Conservation (phyloP, 1,284 basidiomycete genomes). For the Ceratobasidium sp. region DNA sequence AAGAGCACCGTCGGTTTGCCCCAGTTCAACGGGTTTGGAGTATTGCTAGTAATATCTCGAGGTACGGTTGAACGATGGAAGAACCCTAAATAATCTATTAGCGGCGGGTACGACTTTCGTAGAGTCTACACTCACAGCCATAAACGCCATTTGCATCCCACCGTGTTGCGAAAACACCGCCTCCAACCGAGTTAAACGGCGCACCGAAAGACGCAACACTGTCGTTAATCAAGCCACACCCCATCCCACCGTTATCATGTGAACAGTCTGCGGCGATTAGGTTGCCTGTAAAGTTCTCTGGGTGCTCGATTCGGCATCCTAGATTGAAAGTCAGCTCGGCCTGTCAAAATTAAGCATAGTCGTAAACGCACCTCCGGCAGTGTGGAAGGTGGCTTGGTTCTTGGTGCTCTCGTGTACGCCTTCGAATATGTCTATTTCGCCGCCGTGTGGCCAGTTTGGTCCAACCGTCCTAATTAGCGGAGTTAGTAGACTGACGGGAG, state of each 20-base stretch:
- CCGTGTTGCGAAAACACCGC: constrained; percentile 83
- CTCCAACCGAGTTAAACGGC: constrained; percentile 75
- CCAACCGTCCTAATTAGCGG: constrained; percentile 59
- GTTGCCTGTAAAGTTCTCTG: constrained; percentile 44
- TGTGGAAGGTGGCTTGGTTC: constrained; percentile 48
- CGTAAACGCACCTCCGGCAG: constrained; percentile 53
- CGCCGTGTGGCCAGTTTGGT: constrained; percentile 47
- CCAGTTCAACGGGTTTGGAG: constrained; percentile 71
- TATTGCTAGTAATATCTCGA: constrained; percentile 68
- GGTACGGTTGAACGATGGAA: constrained; percentile 81
- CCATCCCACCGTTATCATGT: constrained; percentile 52
- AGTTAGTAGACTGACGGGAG: constrained; percentile 56
- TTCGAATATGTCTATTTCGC: constrained; percentile 49
- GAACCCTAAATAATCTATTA: constrained; percentile 64
- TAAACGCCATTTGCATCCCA: constrained; percentile 81
- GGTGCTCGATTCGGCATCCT: constrained; percentile 39
- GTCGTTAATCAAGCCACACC: constrained; percentile 79
- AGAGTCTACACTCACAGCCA: constrained; percentile 66
- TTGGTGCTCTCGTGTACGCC: constrained; percentile 47
- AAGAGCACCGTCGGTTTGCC: constrained; percentile 72
- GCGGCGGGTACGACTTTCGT: constrained; percentile 10
- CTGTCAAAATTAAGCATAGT: neutral
- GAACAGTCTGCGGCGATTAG: constrained; percentile 49
- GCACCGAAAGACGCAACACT: constrained; percentile 78
- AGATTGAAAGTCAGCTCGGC: neutral